phyloP scores from a whole-genome alignment of 306 rosid genomes.

The Begonia loranthoides region DNA sequence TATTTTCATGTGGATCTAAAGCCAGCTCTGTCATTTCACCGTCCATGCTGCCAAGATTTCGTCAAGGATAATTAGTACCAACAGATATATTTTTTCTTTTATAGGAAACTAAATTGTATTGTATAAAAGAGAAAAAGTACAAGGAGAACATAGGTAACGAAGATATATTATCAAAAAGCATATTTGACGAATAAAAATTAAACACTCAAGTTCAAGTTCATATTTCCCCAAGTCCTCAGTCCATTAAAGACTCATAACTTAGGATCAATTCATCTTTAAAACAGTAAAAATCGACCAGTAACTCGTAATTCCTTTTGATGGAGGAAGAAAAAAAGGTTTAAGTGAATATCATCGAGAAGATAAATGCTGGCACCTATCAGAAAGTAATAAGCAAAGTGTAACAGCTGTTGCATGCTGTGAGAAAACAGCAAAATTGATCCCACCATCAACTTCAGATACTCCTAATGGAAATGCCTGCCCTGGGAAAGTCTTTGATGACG shows the following conservation, averaged over 20 bases:
- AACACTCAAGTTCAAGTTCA: too few relatives aligned
- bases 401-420: constrained; percentile 84
- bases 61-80: constrained; percentile 16
- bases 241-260: too few relatives aligned
- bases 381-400: constrained; percentile 56
- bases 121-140: neutral
- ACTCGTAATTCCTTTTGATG: neutral
- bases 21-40: constrained; percentile 50
- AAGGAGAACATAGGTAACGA: neutral
- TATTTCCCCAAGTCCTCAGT: too few relatives aligned
- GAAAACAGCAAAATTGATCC: constrained; percentile 81
- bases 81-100: neutral
- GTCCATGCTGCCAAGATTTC: constrained; percentile 28
- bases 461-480: constrained; percentile 88
- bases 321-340: neutral
- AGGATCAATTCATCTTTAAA: neutral
- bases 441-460: constrained; percentile 59
- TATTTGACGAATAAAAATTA: too few relatives aligned
- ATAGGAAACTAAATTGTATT: too few relatives aligned
- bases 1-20: constrained; percentile 64
- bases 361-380: constrained; percentile 26
- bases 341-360: neutral
- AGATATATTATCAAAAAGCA: too few relatives aligned
- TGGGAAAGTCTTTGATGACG: constrained; percentile 36
- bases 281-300: neutral